phyloP scores from a whole-genome alignment of 2,329 filamentous ascomycete genomes.

The Diaporthe aspalathi region DNA sequence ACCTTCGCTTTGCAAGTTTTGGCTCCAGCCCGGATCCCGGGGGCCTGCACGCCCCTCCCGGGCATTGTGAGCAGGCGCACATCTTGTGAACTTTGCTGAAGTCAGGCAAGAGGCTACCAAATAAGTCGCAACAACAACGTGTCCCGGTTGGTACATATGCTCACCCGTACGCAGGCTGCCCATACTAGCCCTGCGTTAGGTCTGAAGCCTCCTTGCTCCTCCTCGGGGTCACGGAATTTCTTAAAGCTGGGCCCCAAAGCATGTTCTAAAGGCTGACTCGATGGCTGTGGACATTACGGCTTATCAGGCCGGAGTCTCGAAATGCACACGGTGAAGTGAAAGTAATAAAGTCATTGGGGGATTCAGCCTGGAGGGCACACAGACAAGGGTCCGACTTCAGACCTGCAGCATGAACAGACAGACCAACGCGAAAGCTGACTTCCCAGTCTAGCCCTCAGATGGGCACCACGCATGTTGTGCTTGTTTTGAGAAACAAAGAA shows the following conservation, averaged over 20 bases:
- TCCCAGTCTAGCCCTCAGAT: not conserved
- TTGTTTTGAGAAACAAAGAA: constrained; percentile 9
- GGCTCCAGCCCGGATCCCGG: not conserved
- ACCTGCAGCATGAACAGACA: not conserved
- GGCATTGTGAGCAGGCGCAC: constrained; percentile 23
- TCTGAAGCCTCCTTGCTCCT: not conserved
- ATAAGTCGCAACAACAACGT: constrained; percentile 15
- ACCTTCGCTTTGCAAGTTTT: constrained; percentile 2
- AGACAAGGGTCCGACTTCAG: constrained; percentile 10
- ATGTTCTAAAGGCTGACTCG: constrained; percentile 25
- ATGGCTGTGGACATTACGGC: constrained; percentile 17
- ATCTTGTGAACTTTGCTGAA: constrained; percentile 27
- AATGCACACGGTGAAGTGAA: constrained; percentile 19
- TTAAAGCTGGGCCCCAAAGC: constrained; percentile 7
- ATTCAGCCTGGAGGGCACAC: not conserved
- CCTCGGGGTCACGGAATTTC: constrained; percentile 11
- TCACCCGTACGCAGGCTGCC: not conserved
- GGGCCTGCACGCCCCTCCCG: not conserved
- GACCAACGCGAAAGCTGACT: not conserved
- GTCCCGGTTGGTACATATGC: not conserved
- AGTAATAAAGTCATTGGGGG: not conserved
- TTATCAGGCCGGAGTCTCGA: constrained; percentile 15
- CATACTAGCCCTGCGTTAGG: not conserved
- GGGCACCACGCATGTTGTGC: not conserved
- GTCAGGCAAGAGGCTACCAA: constrained; percentile 13